Evolutionary conservation across 2,329 filamentous ascomycete species (phyloP), one percentile per base, ranked within the genome.

Genomic region (Pezizomycotina sp.): DNA sequence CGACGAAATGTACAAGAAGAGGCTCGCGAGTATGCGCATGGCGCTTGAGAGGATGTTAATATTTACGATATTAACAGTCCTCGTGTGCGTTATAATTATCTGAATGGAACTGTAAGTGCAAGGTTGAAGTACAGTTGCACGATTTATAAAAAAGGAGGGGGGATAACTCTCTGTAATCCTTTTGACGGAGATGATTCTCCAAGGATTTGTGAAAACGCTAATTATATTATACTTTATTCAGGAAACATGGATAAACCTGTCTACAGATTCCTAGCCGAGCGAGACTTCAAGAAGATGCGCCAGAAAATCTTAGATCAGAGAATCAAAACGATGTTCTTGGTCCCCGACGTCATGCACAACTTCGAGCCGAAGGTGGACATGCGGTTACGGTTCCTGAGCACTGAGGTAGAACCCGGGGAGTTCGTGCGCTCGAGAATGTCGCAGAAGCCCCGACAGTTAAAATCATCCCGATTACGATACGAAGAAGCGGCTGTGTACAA

Each of bases 181-280:
- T 24, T 24, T 7, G 8, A 12, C 22, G 7, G 22, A 24, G 8
- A 24, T 24, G 22, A 12, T 24, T 24, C 12, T 24, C 34, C 21
- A 29, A 34, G 9, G n/a, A 36, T 43, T 31, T 13, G 34, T 24
- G 7, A 23, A 8, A 6, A 9, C 9, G 12, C 7, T 19, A 10
- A 4, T 31, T 4, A 16, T 7, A 5, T 12, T 31, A n/a, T n/a
- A n/a, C n/a, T 30, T 13, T n/a, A 7, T 24, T 26, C 19, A 52
- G 50, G 46, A 47, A 83, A 95, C 58, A 86, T 95, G 82, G 76
- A 71, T 62, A 92, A 92, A 58, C 86, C 86, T 46, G 84, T 98
- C 55, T 98, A 98, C 64, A 79, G 86, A 47, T 70, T 79, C 58
- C 75, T 95, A 32, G 81, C 86, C 43, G 71, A 92, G 54, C 63